Conservation (phyloP, 2,329 filamentous ascomycete genomes). For the Aspergillus niger region DNA sequence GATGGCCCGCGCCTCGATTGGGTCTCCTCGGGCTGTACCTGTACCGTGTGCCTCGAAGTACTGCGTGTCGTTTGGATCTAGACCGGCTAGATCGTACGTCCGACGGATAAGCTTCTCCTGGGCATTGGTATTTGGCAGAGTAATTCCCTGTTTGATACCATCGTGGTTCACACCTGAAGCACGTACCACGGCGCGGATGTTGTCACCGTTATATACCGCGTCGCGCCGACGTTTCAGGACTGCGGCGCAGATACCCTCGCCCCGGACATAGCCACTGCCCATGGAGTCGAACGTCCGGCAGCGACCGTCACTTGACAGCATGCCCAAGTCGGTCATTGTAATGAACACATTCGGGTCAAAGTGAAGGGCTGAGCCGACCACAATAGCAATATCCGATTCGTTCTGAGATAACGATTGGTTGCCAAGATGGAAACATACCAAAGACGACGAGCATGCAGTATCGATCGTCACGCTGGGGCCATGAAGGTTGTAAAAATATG, state of each 20-base stretch:
- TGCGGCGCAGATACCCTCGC: slow-evolving; percentile 33
- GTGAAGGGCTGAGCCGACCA: slow-evolving; percentile 36
- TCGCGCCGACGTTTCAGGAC: slow-evolving; percentile 28
- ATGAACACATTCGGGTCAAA: slow-evolving; percentile 28
- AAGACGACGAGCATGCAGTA: slow-evolving; percentile 43
- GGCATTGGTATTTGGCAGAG: background rate
- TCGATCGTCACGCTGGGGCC: slow-evolving; percentile 43
- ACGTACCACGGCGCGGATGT: slow-evolving; percentile 32
- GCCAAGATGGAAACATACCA: slow-evolving; percentile 29
- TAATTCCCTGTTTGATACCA: slow-evolving; percentile 19
- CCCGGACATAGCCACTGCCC: slow-evolving; percentile 34
- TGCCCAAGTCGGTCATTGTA: slow-evolving; percentile 32
- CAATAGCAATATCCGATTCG: slow-evolving; percentile 25
- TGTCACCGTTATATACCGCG: slow-evolving; percentile 30
- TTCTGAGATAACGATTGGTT: slow-evolving; percentile 1
- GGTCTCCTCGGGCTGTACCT: slow-evolving; percentile 36
- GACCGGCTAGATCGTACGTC: slow-evolving; percentile 25
- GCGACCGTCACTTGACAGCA: slow-evolving; percentile 34
- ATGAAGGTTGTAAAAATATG: slow-evolving; percentile 40
- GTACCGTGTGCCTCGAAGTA: slow-evolving; percentile 48
- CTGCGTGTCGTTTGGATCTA: slow-evolving; percentile 31
- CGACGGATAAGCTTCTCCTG: slow-evolving; percentile 10
- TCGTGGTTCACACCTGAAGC: slow-evolving; percentile 23
- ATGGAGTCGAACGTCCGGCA: slow-evolving; percentile 28
- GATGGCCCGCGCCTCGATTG: slow-evolving; percentile 27